Evolutionary conservation across 495 filamentous ascomycete species (phyloP).

Genomic region (Choiromyces venosus): DNA sequence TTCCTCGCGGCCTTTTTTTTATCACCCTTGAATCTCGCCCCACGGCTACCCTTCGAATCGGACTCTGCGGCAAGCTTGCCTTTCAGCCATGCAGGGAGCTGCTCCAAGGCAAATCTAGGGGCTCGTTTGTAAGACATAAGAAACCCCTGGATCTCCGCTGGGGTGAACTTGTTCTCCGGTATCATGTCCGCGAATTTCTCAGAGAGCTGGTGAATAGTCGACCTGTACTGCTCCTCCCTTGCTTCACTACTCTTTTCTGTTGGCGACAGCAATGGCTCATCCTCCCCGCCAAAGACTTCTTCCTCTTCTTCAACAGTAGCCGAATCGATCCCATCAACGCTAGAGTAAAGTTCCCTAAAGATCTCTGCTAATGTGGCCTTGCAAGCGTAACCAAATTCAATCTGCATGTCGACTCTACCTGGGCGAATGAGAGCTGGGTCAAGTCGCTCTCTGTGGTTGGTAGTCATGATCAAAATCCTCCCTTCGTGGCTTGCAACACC

Average conservation of each 20-base stretch:
- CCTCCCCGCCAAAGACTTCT: slow-evolving; percentile 33
- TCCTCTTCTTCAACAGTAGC: slow-evolving; percentile 35
- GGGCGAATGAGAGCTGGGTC: slow-evolving; percentile 71
- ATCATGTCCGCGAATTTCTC: slow-evolving; percentile 50
- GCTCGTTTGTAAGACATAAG: slow-evolving; percentile 53
- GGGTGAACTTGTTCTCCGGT: slow-evolving; percentile 55
- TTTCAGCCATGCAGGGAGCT: slow-evolving; percentile 27
- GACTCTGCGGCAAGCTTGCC: slow-evolving; percentile 8
- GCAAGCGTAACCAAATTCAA: slow-evolving; percentile 56
- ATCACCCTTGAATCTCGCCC: slow-evolving; percentile 1
- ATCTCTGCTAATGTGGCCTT: slow-evolving; percentile 36
- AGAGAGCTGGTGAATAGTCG: slow-evolving; percentile 47
- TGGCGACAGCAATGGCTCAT: slow-evolving; percentile 21
- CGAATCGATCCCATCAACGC: slow-evolving; percentile 31
- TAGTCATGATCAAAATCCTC: slow-evolving; percentile 77
- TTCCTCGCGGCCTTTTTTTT: slow-evolving; percentile 13
- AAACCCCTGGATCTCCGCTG: slow-evolving; percentile 64
- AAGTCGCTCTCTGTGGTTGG: slow-evolving; percentile 70
- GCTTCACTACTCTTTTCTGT: slow-evolving; percentile 36
- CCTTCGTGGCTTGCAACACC: slow-evolving; percentile 74
- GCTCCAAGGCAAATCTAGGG: slow-evolving; percentile 28
- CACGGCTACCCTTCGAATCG: slow-evolving; percentile 17
- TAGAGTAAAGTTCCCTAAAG: slow-evolving; percentile 39
- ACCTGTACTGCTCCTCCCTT: slow-evolving; percentile 38
- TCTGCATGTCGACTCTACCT: slow-evolving; percentile 69